Evolutionary conservation across 208 protist genomes (phyloP), one percentile per base, ranked within the genome.

Genomic region (Wallacemonas rigidus): DNA sequence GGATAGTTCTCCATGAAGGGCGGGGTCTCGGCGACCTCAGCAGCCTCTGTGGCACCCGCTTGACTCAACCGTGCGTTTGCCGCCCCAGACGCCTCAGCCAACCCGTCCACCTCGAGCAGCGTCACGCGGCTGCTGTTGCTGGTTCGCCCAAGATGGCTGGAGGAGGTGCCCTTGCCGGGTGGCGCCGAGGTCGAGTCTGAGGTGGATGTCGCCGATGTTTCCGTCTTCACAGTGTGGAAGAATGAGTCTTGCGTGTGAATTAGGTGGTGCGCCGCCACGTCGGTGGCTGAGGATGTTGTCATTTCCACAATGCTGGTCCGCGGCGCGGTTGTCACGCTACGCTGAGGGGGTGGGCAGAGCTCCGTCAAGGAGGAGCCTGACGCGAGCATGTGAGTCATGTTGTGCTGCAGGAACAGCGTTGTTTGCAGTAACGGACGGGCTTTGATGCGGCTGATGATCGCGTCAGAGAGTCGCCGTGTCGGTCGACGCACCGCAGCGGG

Each of bases 401-500:
- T 75, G 48, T 79, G 67, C 43, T 77, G 71, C n/a, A 78, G 55
- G 69, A 94, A 89, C n/a, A 94, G n/a, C 6, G 89, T 94, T 0
- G 75, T 82, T 56, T 90, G 83, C 41, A 94, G 77, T 45, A 94
- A 65, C 61, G 84, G 82, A 17, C 86, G 81, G 6, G 43, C n/a
- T 69, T 83, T 68, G 58, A 91, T 87, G 50, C 75, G 61, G 35
- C 51, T 53, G 54, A 85, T 43, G n/a, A 84, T 71, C 35, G 51
- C 62, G 5, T 75, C 63, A 61, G 89, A 72, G 58, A 86, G 63
- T 38, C 50, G 71, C 35, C 74, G 43, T 9, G 62, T 62, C 14
- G 54, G 70, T 26, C 54, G 17, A 40, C 40, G 48, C 26, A 65
- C 43, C 9, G 36, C 48, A 3, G 51, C 39, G 12, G 60, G 38